Conservation (phyloP, 2,329 filamentous ascomycete species). For the Aspergillus melleus region DNA sequence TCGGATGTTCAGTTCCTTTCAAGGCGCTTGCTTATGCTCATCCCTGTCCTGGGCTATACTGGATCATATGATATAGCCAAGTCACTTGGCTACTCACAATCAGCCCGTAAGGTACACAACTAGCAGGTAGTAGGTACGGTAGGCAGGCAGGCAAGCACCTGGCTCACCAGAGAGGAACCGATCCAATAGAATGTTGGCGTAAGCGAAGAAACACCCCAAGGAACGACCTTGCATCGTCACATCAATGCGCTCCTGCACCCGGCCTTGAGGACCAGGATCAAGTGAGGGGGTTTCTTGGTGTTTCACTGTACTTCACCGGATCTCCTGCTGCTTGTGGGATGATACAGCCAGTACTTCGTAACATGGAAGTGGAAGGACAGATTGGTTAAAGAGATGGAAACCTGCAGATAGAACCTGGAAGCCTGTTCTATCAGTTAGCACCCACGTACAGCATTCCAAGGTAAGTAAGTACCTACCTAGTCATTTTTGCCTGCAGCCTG, state of each 20-base stretch:
- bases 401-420: no score
- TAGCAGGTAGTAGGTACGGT: no score
- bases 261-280: not conserved
- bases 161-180: not conserved
- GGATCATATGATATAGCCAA: not conserved
- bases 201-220: not conserved
- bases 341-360: not conserved
- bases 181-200: not conserved
- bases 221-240: not conserved
- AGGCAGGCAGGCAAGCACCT: no score
- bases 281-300: not conserved
- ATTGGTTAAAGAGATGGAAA: no score
- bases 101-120: no score
- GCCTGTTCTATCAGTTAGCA: no score
- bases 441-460: no score
- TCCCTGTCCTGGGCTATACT: not conserved
- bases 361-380: no score
- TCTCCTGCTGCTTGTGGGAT: not conserved
- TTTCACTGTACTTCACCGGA: not conserved
- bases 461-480: no score
- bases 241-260: not conserved
- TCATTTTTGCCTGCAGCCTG: no score
- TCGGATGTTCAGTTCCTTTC: not conserved
- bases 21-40: not conserved
- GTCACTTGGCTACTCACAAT: not conserved